Base-by-base conservation (phyloP, 495 filamentous ascomycete genomes). In the Diplogelasinospora grovesii region DNA sequence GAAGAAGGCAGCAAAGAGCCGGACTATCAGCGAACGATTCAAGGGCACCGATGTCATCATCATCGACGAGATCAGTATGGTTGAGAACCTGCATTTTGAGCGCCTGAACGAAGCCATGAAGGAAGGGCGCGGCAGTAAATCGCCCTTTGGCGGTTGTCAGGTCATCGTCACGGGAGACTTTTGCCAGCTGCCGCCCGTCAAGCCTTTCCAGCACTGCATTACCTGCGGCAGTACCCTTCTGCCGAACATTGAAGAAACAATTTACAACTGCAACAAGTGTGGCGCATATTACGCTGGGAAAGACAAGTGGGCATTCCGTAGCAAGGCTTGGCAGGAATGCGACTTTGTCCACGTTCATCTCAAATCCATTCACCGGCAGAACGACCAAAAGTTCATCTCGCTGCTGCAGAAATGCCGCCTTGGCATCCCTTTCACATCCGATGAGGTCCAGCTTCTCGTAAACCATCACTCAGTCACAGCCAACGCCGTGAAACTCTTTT, bases 91-190 rank as follows among this genome's bases (percentile, higher is more conserved):
- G 1, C 64, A 72, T 27, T 68, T 82, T 13, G 69, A 74, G 41
- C 57, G 78, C 14, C 50, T 82, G 1, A 76, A 76, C 40, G 46
- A 35, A 5, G 41, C 73, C 19, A 69, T 79, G 64, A 69, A 75
- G 37, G 8, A 5, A 31, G 5, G 37, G 19, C 6, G 20, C 7
- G 4, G 9, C n/a, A n/a, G 22, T 3, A 77, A 77, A 4, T 63
- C 75, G 2, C 78, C 89, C 0, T 98, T 96, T 59, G 92, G 92
- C 21, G 90, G 89, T 1, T 88, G 94, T 28, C 90, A 96, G 53
- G 70, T 98, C 22, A 77, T 98, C 21, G 83, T 96, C 19, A 96
- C 90, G 0, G 92, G 92, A 0, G 92, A 98, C 60, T 98, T 96
- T 59, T 96, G 93, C 57, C 92, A 98, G 54, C 60, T 98, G 11